Evolutionary conservation across 495 filamentous ascomycete genomes (phyloP), one percentile per base, ranked within the genome.

Genomic region (Aspergillus avenaceus): DNA sequence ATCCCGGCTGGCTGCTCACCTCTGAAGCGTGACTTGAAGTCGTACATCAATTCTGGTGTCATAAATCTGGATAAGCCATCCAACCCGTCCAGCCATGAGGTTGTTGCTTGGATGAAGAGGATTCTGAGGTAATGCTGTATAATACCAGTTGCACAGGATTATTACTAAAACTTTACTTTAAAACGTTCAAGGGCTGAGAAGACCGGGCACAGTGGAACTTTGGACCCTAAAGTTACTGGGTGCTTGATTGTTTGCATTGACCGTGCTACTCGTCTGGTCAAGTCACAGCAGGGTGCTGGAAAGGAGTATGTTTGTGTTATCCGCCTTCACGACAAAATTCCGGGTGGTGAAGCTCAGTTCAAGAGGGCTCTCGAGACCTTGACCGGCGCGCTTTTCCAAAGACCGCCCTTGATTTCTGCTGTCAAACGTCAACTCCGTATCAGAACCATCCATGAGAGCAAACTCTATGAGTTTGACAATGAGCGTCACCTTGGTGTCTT

Each of bases 51-150:
- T 67, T 93, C 88, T 54, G 93, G 93, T 69, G 93, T 97, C 24
- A 97, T 98, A 74, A 97, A 97, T 71, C 84, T 95, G 45, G 93
- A 97, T 79, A 98, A 98, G 71, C 93, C 93, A 27, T 90, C 91
- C 13, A 98, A 98, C 76, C 93, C 93, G 16, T 96, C 90, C 49
- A 93, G 88, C 61, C 93, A 98, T 76, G 93, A 98, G 70, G 95
- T 97, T 34, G 93, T 98, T 59, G 90, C 93, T 47, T 98, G 93
- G 95, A 84, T 97, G 51, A 98, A 98, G 84, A 83, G 91, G 48
- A 96, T 97, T 56, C 76, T 98, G 38, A 85, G 88, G 89, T 95
- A 81, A 66, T 38, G 12, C 34, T 4, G 21, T 9, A 21, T 19
- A 21, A 8, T 3, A 38, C 12, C 16, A 3, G 2, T 29, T n/a